A percentile compares a stretch with the other conserved stretches of the same genome.
phyloP scores from a whole-genome alignment of 2,329 filamentous ascomycete species.

The Colletotrichum sojae region DNA sequence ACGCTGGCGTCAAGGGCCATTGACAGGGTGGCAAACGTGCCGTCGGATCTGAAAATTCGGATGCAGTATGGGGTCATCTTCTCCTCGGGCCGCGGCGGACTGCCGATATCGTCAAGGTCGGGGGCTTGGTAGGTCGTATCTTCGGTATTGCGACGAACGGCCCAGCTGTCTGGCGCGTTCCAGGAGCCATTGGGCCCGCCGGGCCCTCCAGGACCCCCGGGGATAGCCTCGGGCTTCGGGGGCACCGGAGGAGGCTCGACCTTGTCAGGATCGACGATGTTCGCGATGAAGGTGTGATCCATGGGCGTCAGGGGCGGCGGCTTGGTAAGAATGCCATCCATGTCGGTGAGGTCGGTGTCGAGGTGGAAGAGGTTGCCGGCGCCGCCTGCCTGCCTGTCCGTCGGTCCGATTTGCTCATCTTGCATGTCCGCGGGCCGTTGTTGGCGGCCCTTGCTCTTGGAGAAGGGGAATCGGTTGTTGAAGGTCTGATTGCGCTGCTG shows the following conservation, averaged over 20 bases:
- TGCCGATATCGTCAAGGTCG: slow-evolving; percentile 78
- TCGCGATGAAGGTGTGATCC: slow-evolving; percentile 65
- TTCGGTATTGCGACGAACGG: slow-evolving; percentile 81
- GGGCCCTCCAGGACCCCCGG: slow-evolving; percentile 46
- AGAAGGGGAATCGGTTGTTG: slow-evolving; percentile 75
- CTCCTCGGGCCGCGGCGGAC: slow-evolving; percentile 79
- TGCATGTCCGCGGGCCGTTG: slow-evolving; percentile 64
- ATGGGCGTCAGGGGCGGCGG: slow-evolving; percentile 80
- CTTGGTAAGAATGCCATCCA: slow-evolving; percentile 90
- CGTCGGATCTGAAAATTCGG: slow-evolving; percentile 93
- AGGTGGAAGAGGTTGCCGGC: slow-evolving; percentile 77
- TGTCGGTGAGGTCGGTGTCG: slow-evolving; percentile 89
- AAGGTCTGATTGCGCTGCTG: slow-evolving; percentile 65
- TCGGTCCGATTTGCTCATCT: slow-evolving; percentile 73
- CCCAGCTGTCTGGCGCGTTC: slow-evolving; percentile 98
- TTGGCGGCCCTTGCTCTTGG: slow-evolving; percentile 65
- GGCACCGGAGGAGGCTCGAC: slow-evolving; percentile 46
- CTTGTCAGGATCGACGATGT: slow-evolving; percentile 60
- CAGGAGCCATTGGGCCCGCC: slow-evolving; percentile 73
- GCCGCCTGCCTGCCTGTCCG: slow-evolving; percentile 63
- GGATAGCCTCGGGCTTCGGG: slow-evolving; percentile 32
- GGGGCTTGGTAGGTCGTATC: slow-evolving; percentile 70
- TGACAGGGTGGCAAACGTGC: slow-evolving; percentile 93
- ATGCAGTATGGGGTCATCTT: slow-evolving; percentile 88
- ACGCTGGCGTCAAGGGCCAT: slow-evolving; percentile 88